Evolutionary conservation across 495 filamentous ascomycete genomes (phyloP), one percentile per base, ranked within the genome.

Genomic region (Xylaria acuta): DNA sequence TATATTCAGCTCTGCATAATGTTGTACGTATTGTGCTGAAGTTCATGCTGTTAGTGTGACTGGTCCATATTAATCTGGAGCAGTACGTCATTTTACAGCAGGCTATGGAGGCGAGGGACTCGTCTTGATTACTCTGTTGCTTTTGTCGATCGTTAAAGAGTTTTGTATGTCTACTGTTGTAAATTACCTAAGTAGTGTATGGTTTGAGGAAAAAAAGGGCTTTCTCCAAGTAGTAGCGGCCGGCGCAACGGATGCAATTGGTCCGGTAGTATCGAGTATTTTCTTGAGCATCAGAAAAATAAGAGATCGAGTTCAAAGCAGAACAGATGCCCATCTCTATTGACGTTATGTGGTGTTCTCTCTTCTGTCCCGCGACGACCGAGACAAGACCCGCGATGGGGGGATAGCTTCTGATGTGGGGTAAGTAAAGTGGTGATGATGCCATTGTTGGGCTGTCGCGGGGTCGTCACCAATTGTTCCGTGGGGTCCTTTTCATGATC

Each of bases 1-100:
- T 14, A 14, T 74, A 11, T 54, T 75, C 32, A 64, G 63, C 16
- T 78, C 73, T 22, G 34, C 76, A n/a, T 78, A 49, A 75, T 41
- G 3, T 45, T 27, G 4, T 38, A n/a, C n/a, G n/a, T 40, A 43
- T 62, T 14, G 27, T 45, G 16, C 25, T 12, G 30, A 2, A 51
- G 43, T 51, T 25, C 14, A 14, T 14, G 30, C 9, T 53, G 5
- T 9, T 30, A 27, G 62, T 20, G 11, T 38, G 27, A 11, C 30
- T 22, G 62, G 14, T n/a, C 32, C 59, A 62, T 25, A 1, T 62
- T 22, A 40, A 41, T 40, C 0, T 59, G 32, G 32, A 22, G 56
- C 30, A n/a, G 30, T n/a, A 22, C 32, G 20, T 20, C 6, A 58
- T 36, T 59, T 9, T 59, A 36, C 18, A 36, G 30, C 54, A 9